phyloP scores from a whole-genome alignment of 176 grass and related monocot genomes.

The Aechmea fasciata region DNA sequence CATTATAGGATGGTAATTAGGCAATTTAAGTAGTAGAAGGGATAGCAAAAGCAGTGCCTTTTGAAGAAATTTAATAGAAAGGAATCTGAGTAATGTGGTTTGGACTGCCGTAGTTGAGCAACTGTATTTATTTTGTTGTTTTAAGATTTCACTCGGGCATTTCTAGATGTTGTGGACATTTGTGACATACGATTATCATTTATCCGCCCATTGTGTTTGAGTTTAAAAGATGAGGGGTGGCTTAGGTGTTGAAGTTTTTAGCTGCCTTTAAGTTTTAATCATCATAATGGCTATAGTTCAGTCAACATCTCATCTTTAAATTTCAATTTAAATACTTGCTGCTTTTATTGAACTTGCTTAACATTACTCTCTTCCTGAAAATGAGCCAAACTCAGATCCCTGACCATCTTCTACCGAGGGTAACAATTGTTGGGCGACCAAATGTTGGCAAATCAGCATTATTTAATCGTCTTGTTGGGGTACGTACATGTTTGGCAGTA shows the following conservation, averaged over 20 bases:
- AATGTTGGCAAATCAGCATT: slow-evolving; percentile 95
- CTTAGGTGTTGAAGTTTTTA: too few relatives aligned
- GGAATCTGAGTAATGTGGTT: neutral
- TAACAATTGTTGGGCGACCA: slow-evolving; percentile 82
- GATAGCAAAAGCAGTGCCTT: neutral
- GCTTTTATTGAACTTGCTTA: slow-evolving; percentile 6
- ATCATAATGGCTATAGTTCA: too few relatives aligned
- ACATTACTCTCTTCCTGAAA: neutral
- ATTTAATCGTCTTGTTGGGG: slow-evolving; percentile 91
- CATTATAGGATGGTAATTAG: slow-evolving; percentile 6
- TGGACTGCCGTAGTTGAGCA: neutral
- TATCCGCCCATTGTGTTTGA: neutral
- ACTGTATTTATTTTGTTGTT: neutral
- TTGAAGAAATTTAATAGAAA: neutral
- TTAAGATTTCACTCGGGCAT: neutral
- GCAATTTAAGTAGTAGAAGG: neutral
- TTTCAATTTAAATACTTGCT: neutral
- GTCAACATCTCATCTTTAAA: neutral
- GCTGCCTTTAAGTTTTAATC: too few relatives aligned
- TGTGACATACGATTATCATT: neutral
- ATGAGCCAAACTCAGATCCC: slow-evolving; percentile 43
- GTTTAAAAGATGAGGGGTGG: too few relatives aligned
- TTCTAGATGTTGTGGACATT: too few relatives aligned
- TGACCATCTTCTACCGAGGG: slow-evolving; percentile 71
- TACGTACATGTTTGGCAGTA: slow-evolving; percentile 23